Conservation (phyloP, 441 rosid species). For the Adansonia madagascariensis region DNA sequence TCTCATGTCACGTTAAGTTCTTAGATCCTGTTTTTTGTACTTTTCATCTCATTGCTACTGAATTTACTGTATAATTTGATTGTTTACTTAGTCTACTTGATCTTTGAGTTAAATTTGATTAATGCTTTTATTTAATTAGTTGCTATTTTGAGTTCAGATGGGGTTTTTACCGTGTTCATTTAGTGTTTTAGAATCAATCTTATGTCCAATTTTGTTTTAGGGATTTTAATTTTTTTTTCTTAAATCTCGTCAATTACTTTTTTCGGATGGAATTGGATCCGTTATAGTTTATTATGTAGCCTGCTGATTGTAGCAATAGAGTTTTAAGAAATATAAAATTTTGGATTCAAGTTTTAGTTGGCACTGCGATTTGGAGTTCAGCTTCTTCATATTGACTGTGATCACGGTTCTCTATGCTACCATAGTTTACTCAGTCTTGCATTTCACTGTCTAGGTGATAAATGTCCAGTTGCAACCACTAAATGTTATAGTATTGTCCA, state of each 20-base stretch:
- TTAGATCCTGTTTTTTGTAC: background rate
- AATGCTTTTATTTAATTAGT: background rate
- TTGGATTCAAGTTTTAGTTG: background rate
- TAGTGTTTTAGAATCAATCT: background rate
- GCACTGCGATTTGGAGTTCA: background rate
- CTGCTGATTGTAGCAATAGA: background rate
- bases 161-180: constrained; percentile 4
- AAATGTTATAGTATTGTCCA: background rate
- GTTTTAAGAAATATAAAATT: background rate
- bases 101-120: background rate
- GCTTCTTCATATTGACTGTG: background rate
- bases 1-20: constrained; percentile 81
- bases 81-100: background rate
- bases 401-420: background rate
- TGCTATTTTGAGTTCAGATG: constrained; percentile 10
- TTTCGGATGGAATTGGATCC: background rate
- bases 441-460: background rate
- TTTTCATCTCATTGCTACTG: background rate
- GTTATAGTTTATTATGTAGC: background rate
- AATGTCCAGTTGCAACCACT: background rate
- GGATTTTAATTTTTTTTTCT: background rate
- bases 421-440: constrained; percentile 1
- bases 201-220: constrained; percentile 5
- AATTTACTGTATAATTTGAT: constrained; percentile 4
- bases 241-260: background rate